Percentiles rank a stretch among this genome's conserved stretches.
These are phyloP conservation scores for Acmispon strigosus DNA, from an alignment of 306 rosid species.

Conservation along the genomic window DNA sequence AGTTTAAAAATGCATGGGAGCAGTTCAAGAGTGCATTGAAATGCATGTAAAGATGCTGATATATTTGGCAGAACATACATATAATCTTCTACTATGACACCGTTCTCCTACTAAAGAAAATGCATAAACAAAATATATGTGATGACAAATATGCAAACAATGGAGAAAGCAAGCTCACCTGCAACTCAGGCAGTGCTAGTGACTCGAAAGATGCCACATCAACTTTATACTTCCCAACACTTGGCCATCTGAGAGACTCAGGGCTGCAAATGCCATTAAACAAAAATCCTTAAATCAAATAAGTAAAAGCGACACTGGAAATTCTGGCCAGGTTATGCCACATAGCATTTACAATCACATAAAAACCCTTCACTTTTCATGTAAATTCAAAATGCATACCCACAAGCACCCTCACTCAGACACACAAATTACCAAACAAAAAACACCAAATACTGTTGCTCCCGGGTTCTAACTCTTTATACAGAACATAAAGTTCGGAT, in stretches of 20 bases:
- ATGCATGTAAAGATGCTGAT: not conserved
- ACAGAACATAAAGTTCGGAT: conserved; percentile 6
- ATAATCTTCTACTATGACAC: not conserved
- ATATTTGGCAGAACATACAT: not conserved
- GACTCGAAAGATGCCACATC: conserved; percentile 73
- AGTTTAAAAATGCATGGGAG: not conserved
- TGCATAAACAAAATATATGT: not conserved
- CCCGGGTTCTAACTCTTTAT: not conserved
- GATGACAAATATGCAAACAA: not conserved
- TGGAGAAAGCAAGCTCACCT: conserved; percentile 40
- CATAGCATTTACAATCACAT: not conserved
- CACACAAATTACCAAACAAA: not conserved
- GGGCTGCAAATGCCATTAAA: conserved; percentile 44
- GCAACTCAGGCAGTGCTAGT: conserved; percentile 70
- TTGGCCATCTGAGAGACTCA: conserved; percentile 69
- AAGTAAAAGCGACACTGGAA: not conserved
- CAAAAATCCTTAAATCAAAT: conserved; percentile 14
- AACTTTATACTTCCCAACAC: conserved; percentile 73
- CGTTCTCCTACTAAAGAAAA: not conserved
- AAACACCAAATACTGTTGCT: not conserved
- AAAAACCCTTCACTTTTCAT: not conserved
- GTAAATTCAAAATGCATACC: not conserved
- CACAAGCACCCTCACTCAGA: not conserved
- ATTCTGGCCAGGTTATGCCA: not conserved
- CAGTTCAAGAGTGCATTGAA: not conserved